A percentile compares a stretch with the other conserved stretches of the same genome.
phyloP scores from a whole-genome alignment of 768 basidiomycete species.

The Termitomyces sp. region DNA sequence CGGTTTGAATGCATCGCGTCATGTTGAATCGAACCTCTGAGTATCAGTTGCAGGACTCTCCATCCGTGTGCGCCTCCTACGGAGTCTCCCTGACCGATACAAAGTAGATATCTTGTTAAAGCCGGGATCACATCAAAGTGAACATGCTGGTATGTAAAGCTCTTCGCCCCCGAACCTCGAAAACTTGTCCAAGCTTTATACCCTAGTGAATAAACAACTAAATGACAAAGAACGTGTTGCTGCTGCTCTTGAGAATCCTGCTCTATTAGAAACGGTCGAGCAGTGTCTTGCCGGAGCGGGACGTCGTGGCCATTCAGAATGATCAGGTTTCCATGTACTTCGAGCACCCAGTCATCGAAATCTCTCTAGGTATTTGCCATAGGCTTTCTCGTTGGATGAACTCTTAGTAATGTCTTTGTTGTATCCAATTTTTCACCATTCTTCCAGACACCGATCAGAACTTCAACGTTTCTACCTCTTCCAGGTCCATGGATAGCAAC shows the following conservation, averaged over 20 bases:
- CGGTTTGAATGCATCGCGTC: conserved; percentile 41
- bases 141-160: conserved; percentile 63
- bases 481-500: not conserved
- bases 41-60: conserved; percentile 66
- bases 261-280: conserved; percentile 83
- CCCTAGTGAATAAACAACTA: conserved; percentile 91
- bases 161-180: not conserved
- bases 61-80: conserved; percentile 86
- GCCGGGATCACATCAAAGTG: conserved; percentile 94
- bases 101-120: conserved; percentile 93
- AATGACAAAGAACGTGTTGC: conserved; percentile 99
- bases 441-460: not conserved
- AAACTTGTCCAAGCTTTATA: not conserved
- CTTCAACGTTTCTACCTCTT: not conserved
- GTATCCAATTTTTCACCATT: not conserved
- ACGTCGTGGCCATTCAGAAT: conserved; percentile 21
- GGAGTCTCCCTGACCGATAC: conserved; percentile 87
- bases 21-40: conserved; percentile 3
- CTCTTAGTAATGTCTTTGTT: not conserved
- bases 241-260: conserved; percentile 90
- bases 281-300: conserved; percentile 40
- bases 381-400: not conserved
- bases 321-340: not conserved
- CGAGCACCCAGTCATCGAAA: not conserved
- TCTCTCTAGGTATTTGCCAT: conserved; percentile 8